These are phyloP conservation scores for Pecoramyces ruminantium DNA, from an alignment of 192 early-diverging fungal genomes.

Conservation along the genomic window DNA sequence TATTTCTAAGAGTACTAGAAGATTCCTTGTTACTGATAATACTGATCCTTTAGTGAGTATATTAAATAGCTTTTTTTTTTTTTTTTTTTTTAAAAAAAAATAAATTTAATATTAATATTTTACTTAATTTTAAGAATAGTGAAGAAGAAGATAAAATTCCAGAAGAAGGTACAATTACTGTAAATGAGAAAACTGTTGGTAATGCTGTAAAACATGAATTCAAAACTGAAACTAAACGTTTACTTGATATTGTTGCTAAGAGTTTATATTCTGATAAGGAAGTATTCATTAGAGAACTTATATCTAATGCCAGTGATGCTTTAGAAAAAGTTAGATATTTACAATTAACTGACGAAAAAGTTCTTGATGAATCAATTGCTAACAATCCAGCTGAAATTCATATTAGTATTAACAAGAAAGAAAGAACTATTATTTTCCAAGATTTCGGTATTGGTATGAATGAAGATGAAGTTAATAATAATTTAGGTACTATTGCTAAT, in stretches of 20 bases:
- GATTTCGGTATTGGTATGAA: constrained; percentile 5
- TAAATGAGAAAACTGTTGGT: background rate
- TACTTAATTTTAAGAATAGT: background rate
- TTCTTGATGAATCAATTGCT: constrained; percentile 7
- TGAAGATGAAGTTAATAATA: constrained; percentile 4
- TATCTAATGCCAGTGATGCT: constrained; percentile 47
- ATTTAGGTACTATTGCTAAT: constrained; percentile 4
- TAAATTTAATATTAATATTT: no score
- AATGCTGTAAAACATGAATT: constrained; percentile 18
- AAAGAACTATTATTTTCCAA: constrained; percentile 33
- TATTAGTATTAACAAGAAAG: constrained; percentile 28
- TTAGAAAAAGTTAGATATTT: constrained; percentile 39
- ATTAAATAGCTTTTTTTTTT: background rate
- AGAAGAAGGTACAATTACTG: background rate
- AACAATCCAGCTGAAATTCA: constrained; percentile 33
- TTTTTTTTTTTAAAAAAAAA: no score
- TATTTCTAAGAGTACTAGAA: background rate
- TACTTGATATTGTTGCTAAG: constrained; percentile 43
- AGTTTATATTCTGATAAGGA: constrained; percentile 49
- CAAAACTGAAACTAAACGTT: constrained; percentile 39
- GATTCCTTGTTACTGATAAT: background rate
- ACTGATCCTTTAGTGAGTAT: background rate
- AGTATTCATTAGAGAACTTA: constrained; percentile 38
- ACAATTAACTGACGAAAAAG: constrained; percentile 16
- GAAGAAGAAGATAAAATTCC: background rate